Percentiles rank a stretch among this genome's conserved stretches.
phyloP scores from a whole-genome alignment of 2,329 filamentous ascomycete genomes.

The Furcasterigmium sp. region DNA sequence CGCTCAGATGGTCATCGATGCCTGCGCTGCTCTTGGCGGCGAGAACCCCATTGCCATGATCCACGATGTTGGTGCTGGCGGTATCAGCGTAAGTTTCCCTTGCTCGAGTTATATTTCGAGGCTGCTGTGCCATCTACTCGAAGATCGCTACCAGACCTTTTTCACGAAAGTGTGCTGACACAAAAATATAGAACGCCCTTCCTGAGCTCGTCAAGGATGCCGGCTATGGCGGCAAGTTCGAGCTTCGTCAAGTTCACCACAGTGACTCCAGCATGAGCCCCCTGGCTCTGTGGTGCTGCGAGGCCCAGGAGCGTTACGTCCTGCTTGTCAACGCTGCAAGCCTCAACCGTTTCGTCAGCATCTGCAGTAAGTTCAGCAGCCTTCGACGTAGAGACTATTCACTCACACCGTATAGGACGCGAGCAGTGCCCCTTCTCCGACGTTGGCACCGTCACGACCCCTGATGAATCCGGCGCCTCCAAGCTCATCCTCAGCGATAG shows the following conservation, averaged over 20 bases:
- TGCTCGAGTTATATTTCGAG: no score
- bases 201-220: constrained; percentile 87
- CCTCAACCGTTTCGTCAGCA: constrained; percentile 69
- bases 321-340: constrained; percentile 77
- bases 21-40: constrained; percentile 77
- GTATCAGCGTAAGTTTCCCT: constrained; percentile 30
- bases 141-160: no score
- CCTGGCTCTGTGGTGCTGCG: constrained; percentile 96
- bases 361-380: constrained; percentile 42
- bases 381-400: no score
- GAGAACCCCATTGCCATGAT: constrained; percentile 94
- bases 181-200: constrained; percentile 56
- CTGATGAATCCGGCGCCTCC: constrained; percentile 57
- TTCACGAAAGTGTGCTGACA: no score
- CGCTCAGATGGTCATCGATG: constrained; percentile 97
- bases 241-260: constrained; percentile 89
- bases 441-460: constrained; percentile 70
- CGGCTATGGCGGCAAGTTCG: constrained; percentile 83
- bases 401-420: constrained; percentile 41
- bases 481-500: constrained; percentile 77
- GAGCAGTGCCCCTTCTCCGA: constrained; percentile 92
- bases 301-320: constrained; percentile 95
- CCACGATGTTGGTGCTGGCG: constrained; percentile 94
- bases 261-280: constrained; percentile 90
- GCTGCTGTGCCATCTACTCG: no score